These are phyloP conservation scores for Lentinus tigrinus DNA, from an alignment of 768 basidiomycete species.

Conservation along the genomic window DNA sequence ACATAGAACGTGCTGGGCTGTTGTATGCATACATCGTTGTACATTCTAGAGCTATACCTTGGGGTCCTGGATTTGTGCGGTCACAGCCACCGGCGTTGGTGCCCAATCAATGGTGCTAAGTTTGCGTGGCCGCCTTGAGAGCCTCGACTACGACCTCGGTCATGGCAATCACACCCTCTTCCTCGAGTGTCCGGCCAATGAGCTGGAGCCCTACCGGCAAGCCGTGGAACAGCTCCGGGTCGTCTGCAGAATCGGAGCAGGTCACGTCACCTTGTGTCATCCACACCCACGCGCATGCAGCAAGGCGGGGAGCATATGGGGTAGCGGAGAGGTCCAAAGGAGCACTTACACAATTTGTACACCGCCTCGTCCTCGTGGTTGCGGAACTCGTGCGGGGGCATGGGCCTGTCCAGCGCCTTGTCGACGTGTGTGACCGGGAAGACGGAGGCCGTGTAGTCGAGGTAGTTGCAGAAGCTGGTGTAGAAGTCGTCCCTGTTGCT, in stretches of 20 bases:
- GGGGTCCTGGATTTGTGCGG: no score
- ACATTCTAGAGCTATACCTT: no score
- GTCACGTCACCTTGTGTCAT: background rate
- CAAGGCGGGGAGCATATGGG: background rate
- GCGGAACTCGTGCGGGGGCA: slow-evolving; percentile 38
- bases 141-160: slow-evolving; percentile 43
- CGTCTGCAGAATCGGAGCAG: slow-evolving; percentile 29
- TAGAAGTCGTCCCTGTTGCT: slow-evolving; percentile 38
- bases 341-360: slow-evolving; percentile 44
- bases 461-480: slow-evolving; percentile 45
- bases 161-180: slow-evolving; percentile 52
- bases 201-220: slow-evolving; percentile 51
- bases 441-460: slow-evolving; percentile 43
- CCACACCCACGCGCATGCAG: background rate
- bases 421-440: slow-evolving; percentile 53
- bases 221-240: slow-evolving; percentile 43
- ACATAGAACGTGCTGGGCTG: no score
- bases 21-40: no score
- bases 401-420: slow-evolving; percentile 36
- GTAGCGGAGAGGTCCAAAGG: background rate
- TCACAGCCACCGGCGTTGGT: no score
- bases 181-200: slow-evolving; percentile 46
- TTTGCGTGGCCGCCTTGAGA: slow-evolving; percentile 23
- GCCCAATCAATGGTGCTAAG: no score
- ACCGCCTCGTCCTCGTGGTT: slow-evolving; percentile 42